Evolutionary conservation across 106 monocot genomes (phyloP).

Genomic region (Dendrobium nobile): DNA sequence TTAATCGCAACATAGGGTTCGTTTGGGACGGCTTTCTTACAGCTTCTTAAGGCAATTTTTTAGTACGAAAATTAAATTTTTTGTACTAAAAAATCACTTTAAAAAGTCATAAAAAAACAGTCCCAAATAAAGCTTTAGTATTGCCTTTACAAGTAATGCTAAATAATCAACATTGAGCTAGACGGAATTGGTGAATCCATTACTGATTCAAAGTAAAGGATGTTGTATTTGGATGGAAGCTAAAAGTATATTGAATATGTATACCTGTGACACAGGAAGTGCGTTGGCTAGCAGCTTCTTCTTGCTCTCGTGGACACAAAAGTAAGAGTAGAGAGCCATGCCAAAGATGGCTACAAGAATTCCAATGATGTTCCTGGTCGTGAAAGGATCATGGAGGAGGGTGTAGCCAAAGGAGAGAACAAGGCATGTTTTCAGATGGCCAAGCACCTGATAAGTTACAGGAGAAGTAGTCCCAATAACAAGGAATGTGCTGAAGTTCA

Average conservation of each 20-base stretch:
- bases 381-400: constrained; percentile 61
- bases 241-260: too few relatives aligned
- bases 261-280: constrained; percentile 33
- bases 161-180: too few relatives aligned
- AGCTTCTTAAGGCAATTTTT: too few relatives aligned
- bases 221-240: too few relatives aligned
- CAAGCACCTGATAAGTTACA: constrained; percentile 72
- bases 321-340: constrained; percentile 70
- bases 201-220: background rate
- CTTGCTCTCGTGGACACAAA: constrained; percentile 42
- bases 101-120: too few relatives aligned
- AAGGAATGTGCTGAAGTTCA: constrained; percentile 78
- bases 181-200: background rate
- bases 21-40: too few relatives aligned
- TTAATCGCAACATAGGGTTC: too few relatives aligned
- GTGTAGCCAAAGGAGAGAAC: constrained; percentile 65
- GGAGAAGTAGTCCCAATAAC: constrained; percentile 77
- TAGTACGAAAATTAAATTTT: too few relatives aligned
- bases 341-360: constrained; percentile 64
- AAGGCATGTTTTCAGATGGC: constrained; percentile 72
- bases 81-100: too few relatives aligned
- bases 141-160: too few relatives aligned
- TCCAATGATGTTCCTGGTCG: constrained; percentile 45
- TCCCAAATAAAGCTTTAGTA: too few relatives aligned
- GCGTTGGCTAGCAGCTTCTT: constrained; percentile 17